Evolutionary conservation across 257 asterid species (phyloP).

Genomic region (Penstemon davidsonii): DNA sequence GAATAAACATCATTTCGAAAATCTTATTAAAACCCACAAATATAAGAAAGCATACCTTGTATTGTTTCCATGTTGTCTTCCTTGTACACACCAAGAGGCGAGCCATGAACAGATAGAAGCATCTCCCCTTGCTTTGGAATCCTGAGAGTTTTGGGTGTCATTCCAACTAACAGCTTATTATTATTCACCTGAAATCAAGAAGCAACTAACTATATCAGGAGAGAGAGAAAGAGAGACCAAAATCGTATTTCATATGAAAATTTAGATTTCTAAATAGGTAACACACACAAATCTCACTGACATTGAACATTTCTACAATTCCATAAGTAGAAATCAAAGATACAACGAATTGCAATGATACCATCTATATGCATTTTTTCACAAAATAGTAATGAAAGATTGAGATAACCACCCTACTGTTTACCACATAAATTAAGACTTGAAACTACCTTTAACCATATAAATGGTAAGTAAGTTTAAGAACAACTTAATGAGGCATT

Average conservation of each 20-base stretch:
- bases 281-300: background rate
- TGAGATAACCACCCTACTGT: background rate
- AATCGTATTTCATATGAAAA: background rate
- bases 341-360: background rate
- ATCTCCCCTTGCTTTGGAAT: conserved; percentile 83
- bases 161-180: conserved; percentile 67
- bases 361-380: background rate
- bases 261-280: background rate
- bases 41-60: conserved; percentile 49
- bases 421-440: conserved; percentile 4
- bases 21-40: conserved; percentile 7
- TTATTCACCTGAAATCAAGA: conserved; percentile 44
- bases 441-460: background rate
- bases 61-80: conserved; percentile 95
- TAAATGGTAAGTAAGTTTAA: background rate
- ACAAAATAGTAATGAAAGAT: background rate
- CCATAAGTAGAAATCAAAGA: background rate
- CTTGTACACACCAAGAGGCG: conserved; percentile 87
- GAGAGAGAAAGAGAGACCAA: background rate
- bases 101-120: conserved; percentile 88
- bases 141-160: conserved; percentile 77
- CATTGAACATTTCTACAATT: background rate
- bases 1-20: background rate
- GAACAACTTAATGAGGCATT: background rate
- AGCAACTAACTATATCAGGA: background rate